Percentiles rank a stretch among this genome's conserved stretches.
These are phyloP conservation scores for Cladosporium sp. DNA, from an alignment of 2,329 filamentous ascomycete genomes.

Conservation along the genomic window DNA sequence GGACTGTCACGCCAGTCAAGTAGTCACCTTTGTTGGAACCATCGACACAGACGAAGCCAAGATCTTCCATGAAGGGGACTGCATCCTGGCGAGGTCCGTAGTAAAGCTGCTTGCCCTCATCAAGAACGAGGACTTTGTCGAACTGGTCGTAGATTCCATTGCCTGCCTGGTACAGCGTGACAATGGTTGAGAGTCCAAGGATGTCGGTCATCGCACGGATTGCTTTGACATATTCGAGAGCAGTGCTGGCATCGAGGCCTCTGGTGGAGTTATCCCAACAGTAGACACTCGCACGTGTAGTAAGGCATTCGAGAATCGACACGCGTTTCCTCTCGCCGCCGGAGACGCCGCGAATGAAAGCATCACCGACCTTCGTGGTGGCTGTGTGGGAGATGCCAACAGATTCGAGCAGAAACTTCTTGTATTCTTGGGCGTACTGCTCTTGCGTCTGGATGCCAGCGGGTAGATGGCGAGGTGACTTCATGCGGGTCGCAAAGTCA, in stretches of 20 bases:
- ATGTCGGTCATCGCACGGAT: constrained; percentile 66
- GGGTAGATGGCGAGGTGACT: constrained; percentile 48
- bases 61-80: constrained; percentile 62
- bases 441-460: constrained; percentile 40
- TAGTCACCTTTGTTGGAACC: constrained; percentile 66
- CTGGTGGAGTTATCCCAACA: constrained; percentile 70
- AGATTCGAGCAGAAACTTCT: constrained; percentile 58
- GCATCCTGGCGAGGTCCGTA: constrained; percentile 63
- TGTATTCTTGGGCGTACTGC: constrained; percentile 49
- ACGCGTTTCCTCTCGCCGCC: constrained; percentile 70
- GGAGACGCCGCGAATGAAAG: constrained; percentile 65
- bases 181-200: constrained; percentile 59
- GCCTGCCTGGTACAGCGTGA: constrained; percentile 69
- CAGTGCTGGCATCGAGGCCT: constrained; percentile 66
- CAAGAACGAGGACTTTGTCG: constrained; percentile 68
- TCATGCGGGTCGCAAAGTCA: constrained; percentile 55
- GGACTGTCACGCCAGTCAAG: constrained; percentile 64
- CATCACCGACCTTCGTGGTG: constrained; percentile 68
- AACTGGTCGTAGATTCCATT: constrained; percentile 70
- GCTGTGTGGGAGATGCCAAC: constrained; percentile 61
- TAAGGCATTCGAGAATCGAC: constrained; percentile 65
- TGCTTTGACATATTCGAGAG: constrained; percentile 54
- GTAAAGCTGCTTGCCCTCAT: constrained; percentile 65
- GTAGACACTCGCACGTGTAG: constrained; percentile 58
- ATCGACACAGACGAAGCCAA: constrained; percentile 63